Conservation (phyloP, 2,329 filamentous ascomycete genomes). For the Fusarium luffae region DNA sequence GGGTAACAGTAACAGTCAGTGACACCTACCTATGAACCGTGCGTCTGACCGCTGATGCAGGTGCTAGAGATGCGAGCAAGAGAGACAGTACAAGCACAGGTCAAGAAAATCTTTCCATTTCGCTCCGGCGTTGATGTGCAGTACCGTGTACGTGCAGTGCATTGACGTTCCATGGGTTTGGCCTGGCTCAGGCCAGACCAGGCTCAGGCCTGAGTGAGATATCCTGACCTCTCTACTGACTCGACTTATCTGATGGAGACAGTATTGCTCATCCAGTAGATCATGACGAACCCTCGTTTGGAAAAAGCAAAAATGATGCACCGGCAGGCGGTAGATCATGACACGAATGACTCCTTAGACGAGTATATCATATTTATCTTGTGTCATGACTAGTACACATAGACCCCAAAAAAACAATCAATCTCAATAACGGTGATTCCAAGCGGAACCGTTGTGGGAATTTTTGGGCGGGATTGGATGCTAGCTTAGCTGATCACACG, state of each 20-base stretch:
- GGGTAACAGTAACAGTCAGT: not conserved
- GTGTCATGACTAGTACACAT: slow-evolving; percentile 14
- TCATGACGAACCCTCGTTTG: not conserved
- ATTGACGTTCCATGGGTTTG: not conserved
- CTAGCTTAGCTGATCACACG: slow-evolving; percentile 30
- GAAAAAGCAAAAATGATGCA: not conserved
- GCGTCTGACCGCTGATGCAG: not conserved
- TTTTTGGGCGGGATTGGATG: not conserved
- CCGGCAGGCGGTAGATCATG: not conserved
- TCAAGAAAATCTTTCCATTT: not conserved
- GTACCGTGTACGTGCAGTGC: slow-evolving; percentile 1
- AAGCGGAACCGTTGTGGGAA: slow-evolving; percentile 25
- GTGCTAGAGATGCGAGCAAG: slow-evolving; percentile 1
- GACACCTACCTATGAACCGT: not conserved
- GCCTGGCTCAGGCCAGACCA: not conserved
- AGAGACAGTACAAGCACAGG: not conserved
- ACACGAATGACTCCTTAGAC: not conserved
- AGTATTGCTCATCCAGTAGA: not conserved
- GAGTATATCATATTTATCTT: not conserved
- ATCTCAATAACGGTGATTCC: slow-evolving; percentile 18
- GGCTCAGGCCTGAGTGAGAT: not conserved
- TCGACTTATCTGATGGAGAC: not conserved
- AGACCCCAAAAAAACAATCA: not conserved
- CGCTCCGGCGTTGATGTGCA: not conserved
- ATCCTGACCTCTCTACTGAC: too few species aligned